These are phyloP conservation scores for Corylus heterophylla DNA, from an alignment of 306 rosid genomes.

Conservation along the genomic window DNA sequence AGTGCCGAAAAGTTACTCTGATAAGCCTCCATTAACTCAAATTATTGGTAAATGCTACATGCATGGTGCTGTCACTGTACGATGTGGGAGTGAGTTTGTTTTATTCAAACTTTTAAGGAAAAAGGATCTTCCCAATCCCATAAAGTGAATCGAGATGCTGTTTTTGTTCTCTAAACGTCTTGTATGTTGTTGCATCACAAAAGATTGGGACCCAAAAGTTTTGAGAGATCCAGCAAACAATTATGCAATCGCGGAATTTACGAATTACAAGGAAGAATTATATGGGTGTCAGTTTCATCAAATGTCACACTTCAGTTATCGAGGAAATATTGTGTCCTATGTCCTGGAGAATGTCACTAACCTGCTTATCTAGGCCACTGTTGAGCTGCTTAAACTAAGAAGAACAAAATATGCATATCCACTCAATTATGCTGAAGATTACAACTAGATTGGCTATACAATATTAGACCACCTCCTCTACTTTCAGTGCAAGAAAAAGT, in stretches of 20 bases:
- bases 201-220: not conserved
- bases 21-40: not conserved
- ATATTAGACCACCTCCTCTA: too few relatives aligned
- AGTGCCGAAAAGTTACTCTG: not conserved
- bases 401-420: not conserved
- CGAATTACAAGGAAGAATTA: not conserved
- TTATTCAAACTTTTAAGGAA: not conserved
- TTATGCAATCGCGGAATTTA: not conserved
- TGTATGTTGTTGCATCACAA: not conserved
- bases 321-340: too few relatives aligned
- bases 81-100: not conserved
- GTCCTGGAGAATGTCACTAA: too few relatives aligned
- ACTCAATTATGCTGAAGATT: not conserved
- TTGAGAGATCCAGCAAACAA: constrained; percentile 1
- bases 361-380: not conserved
- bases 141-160: not conserved
- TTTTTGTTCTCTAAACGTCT: not conserved
- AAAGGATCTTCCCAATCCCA: not conserved
- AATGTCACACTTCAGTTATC: not conserved
- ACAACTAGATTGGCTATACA: too few relatives aligned
- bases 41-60: not conserved
- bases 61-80: not conserved
- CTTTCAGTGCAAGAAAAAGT: too few relatives aligned
- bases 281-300: not conserved
- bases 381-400: not conserved